Evolutionary conservation across 1,284 basidiomycete species (phyloP), one percentile per base, ranked within the genome.

Genomic region (Melampsora allii-populina): DNA sequence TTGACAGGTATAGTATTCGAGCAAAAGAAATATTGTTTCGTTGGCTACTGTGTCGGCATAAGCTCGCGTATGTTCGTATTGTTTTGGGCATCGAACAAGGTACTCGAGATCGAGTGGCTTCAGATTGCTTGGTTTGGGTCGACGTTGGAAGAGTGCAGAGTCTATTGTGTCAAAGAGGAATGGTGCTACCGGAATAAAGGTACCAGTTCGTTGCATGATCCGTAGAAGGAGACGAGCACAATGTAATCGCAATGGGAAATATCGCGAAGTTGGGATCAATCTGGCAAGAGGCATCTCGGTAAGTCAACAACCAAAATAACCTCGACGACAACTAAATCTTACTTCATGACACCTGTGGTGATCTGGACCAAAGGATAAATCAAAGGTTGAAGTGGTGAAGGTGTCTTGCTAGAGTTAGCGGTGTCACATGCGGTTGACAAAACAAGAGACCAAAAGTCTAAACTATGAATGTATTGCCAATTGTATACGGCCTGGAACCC

Each of bases 291-390:
- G 27, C 3, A 14, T 14, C 17, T 42, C 1, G 39, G 39, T 42
- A 42, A 42, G 39, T 42, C 39, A 42, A 17, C 12, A 42, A 12
- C n/a, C 5, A 39, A 39, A 78, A 65, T 66, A 68, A 42, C 5
- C 75, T 45, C 77, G 75, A 73, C 77, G 45, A 79, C 75, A 71
- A 66, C 71, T 31, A 42, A 3, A 7, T 79, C 88, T 78, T 81
- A 94, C 93, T 89, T 89, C 78, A 95, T 90, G 63, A 93, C 91
- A 50, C 96, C 96, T 42, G 96, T 84, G 58, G 91, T 87, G 63
- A 98, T 91, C 82, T 99, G 96, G 5, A 95, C 91, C 6, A 98
- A 86, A 7, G 96, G 96, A 82, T 97, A 98, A 75, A 98, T 89
- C 76, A 99, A 85, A 19, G 92, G 87, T 80, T 89, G 88, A 76